Percentiles rank a stretch among this genome's conserved stretches.
Conservation (phyloP, 176 grass and related monocot species). For the Guadua angustifolia region DNA sequence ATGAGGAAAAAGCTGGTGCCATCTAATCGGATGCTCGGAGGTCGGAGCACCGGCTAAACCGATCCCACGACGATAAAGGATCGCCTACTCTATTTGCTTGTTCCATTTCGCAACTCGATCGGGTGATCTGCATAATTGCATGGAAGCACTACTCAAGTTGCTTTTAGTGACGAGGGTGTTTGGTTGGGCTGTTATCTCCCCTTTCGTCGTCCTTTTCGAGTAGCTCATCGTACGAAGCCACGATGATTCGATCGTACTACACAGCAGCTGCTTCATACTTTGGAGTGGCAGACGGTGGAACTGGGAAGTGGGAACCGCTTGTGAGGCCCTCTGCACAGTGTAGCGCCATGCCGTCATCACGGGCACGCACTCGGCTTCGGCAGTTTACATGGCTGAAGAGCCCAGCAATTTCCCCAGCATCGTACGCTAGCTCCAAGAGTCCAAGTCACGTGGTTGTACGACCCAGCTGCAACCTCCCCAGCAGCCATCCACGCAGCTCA, state of each 20-base stretch:
- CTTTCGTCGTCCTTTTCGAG: background rate
- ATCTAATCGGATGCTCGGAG: too few relatives aligned
- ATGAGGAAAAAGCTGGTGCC: too few relatives aligned
- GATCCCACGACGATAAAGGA: too few relatives aligned
- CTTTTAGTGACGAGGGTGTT: background rate
- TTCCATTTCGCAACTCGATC: too few relatives aligned
- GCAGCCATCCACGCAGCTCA: background rate
- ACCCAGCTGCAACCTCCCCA: background rate
- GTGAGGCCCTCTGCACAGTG: background rate
- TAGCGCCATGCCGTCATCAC: background rate
- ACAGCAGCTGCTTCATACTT: too few relatives aligned
- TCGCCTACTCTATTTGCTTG: too few relatives aligned
- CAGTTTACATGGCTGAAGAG: slow-evolving; percentile 1
- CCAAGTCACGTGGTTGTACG: slow-evolving; percentile 31
- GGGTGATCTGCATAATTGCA: too few relatives aligned
- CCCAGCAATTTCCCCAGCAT: background rate
- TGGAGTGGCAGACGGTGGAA: background rate
- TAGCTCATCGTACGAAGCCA: background rate
- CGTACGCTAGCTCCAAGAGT: background rate
- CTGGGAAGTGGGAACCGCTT: background rate
- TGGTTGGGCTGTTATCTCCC: background rate
- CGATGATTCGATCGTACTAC: too few relatives aligned
- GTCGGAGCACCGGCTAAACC: too few relatives aligned
- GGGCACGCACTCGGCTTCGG: background rate
- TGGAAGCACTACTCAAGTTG: too few relatives aligned